A percentile compares a stretch with the other conserved stretches of the same genome.
These are phyloP conservation scores for Apiosordaria backusii DNA, from an alignment of 495 filamentous ascomycete species.

Conservation along the genomic window DNA sequence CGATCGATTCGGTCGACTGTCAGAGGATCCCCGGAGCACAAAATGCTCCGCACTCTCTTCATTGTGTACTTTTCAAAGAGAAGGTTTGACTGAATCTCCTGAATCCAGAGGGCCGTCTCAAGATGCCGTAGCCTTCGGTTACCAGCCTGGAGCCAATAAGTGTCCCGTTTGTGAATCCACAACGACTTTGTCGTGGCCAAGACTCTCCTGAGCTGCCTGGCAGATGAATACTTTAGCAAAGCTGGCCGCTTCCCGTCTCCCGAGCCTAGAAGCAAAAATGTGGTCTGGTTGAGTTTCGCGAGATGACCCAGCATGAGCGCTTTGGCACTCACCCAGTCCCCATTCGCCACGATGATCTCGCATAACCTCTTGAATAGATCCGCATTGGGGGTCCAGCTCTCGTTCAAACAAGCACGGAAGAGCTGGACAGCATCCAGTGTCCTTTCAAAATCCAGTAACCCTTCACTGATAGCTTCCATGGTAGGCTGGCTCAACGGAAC, in stretches of 20 bases:
- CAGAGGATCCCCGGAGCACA: neutral
- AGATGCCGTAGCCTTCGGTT: neutral
- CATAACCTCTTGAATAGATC: slow-evolving; percentile 35
- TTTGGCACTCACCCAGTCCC: slow-evolving; percentile 29
- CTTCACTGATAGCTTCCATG: slow-evolving; percentile 37
- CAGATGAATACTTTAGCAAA: neutral
- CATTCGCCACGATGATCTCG: slow-evolving; percentile 25
- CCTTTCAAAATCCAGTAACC: slow-evolving; percentile 37
- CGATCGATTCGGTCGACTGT: neutral
- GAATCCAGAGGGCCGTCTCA: neutral
- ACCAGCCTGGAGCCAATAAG: neutral
- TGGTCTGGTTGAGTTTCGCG: slow-evolving; percentile 24
- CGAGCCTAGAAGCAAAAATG: neutral
- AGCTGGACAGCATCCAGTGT: slow-evolving; percentile 34
- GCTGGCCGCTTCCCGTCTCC: neutral
- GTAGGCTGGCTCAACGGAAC: slow-evolving; percentile 23
- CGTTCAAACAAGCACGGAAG: slow-evolving; percentile 33
- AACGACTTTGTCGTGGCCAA: neutral
- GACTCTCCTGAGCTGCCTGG: neutral
- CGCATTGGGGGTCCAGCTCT: slow-evolving; percentile 21
- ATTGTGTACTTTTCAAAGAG: neutral
- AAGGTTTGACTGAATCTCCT: neutral
- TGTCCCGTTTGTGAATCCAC: neutral
- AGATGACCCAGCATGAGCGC: slow-evolving; percentile 29
- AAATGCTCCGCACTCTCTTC: neutral